These are phyloP conservation scores for Aeschynomene evenia DNA, from an alignment of 306 rosid species.

Conservation along the genomic window DNA sequence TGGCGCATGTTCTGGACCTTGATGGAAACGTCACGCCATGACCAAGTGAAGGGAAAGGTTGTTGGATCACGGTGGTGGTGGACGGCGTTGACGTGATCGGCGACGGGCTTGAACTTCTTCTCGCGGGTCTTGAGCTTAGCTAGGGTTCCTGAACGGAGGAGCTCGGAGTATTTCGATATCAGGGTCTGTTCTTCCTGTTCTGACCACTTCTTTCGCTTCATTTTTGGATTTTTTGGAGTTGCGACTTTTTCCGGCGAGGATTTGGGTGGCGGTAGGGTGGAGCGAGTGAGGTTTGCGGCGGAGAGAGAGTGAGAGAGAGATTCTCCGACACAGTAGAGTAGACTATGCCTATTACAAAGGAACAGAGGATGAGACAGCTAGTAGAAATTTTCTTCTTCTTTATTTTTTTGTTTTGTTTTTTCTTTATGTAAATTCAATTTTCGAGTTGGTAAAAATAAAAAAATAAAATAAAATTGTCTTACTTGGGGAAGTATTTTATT, in stretches of 20 bases:
- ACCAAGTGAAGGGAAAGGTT: conserved; percentile 84
- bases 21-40: conserved; percentile 97
- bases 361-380: too few species aligned
- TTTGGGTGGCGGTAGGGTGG: not conserved
- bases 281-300: not conserved
- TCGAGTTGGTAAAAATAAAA: too few species aligned
- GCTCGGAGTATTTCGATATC: conserved; percentile 69
- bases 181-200: conserved; percentile 85
- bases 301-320: not conserved
- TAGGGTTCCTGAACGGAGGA: conserved; percentile 60
- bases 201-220: conserved; percentile 99
- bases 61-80: conserved; percentile 68
- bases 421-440: too few species aligned
- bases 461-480: too few species aligned
- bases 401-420: too few species aligned
- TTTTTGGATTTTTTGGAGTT: not conserved
- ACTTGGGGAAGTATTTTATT: too few species aligned
- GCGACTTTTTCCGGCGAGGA: not conserved
- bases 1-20: conserved; percentile 99
- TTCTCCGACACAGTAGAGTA: too few species aligned
- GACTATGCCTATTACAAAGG: too few species aligned
- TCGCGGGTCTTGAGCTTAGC: conserved; percentile 87
- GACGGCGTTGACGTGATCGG: conserved; percentile 74
- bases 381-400: too few species aligned
- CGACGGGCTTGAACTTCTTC: conserved; percentile 94